Percentiles rank a stretch among this genome's conserved stretches.
phyloP scores from a whole-genome alignment of 768 basidiomycete species.

The Boletales sp. region DNA sequence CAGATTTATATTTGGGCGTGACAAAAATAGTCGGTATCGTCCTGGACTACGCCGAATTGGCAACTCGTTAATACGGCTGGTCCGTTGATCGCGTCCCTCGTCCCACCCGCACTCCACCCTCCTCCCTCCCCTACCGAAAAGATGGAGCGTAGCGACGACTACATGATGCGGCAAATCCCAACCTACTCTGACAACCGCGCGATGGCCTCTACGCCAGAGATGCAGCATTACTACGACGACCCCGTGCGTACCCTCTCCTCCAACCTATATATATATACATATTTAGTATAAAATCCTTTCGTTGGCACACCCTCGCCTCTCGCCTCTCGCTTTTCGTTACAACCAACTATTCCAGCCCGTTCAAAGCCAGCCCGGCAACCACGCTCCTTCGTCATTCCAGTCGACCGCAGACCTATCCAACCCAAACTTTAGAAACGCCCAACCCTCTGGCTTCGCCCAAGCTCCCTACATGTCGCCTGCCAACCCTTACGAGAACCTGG shows the following conservation, averaged over 20 bases:
- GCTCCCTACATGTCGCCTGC: conserved; percentile 20
- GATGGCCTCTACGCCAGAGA: conserved; percentile 16
- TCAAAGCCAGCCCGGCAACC: conserved; percentile 30
- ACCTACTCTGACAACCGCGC: conserved; percentile 20
- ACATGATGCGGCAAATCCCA: conserved; percentile 25
- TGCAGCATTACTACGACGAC: conserved; percentile 31
- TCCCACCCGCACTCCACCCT: neutral
- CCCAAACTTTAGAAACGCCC: conserved; percentile 21
- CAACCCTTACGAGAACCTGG: conserved; percentile 32
- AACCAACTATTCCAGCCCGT: conserved; percentile 17
- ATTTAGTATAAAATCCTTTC: conserved; percentile 1
- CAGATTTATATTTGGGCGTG: no score
- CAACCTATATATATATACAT: conserved; percentile 3
- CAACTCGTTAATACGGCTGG: no score
- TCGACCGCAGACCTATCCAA: conserved; percentile 20
- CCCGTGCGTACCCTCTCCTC: conserved; percentile 10
- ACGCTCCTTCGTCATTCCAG: conserved; percentile 34
- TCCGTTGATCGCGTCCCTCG: no score
- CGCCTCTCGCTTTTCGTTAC: conserved; percentile 13
- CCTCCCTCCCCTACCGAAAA: neutral
- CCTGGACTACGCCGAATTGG: no score
- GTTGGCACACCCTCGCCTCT: neutral
- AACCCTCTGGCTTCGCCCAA: conserved; percentile 23
- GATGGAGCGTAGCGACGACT: conserved; percentile 24
- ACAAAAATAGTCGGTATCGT: no score